Conservation (phyloP, 768 basidiomycete genomes). For the Phanerochaete carnosa region DNA sequence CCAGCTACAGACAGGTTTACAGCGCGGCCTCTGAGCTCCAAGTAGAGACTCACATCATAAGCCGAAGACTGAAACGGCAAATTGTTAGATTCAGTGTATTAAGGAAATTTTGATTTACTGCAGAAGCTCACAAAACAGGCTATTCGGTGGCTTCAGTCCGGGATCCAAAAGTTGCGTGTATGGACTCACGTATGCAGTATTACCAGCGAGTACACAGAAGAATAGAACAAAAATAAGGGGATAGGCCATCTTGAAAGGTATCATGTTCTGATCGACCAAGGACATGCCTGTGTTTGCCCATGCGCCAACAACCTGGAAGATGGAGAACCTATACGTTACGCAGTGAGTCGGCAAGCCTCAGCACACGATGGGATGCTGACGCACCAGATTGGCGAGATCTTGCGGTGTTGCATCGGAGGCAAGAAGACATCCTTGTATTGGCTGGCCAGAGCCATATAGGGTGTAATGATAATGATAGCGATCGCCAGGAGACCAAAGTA, state of each 20-base stretch:
- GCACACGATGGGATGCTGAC: constrained; percentile 3
- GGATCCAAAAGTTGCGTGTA: not conserved
- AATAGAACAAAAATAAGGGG: constrained; percentile 72
- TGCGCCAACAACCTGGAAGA: constrained; percentile 81
- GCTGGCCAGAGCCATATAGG: constrained; percentile 59
- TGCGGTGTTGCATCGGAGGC: constrained; percentile 53
- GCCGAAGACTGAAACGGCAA: constrained; percentile 64
- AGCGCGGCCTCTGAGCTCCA: no score
- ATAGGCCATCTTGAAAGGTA: constrained; percentile 89
- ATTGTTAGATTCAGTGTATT: not conserved
- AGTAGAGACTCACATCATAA: constrained; percentile 59
- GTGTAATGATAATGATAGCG: constrained; percentile 70
- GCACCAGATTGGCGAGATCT: constrained; percentile 65
- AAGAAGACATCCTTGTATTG: constrained; percentile 61
- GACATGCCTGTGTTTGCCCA: constrained; percentile 90
- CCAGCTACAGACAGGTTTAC: constrained; percentile 56
- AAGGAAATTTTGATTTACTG: not conserved
- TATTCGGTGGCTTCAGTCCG: constrained; percentile 22
- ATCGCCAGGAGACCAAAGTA: constrained; percentile 68
- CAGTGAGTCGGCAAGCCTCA: not conserved
- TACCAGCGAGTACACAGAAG: constrained; percentile 83
- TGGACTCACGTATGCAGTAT: constrained; percentile 84
- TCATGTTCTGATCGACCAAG: constrained; percentile 85
- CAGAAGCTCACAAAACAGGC: constrained; percentile 80
- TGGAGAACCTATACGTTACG: constrained; percentile 63